Evolutionary conservation across 169 alveolate species (phyloP).

Genomic region (Cryptosporidium parvum): DNA sequence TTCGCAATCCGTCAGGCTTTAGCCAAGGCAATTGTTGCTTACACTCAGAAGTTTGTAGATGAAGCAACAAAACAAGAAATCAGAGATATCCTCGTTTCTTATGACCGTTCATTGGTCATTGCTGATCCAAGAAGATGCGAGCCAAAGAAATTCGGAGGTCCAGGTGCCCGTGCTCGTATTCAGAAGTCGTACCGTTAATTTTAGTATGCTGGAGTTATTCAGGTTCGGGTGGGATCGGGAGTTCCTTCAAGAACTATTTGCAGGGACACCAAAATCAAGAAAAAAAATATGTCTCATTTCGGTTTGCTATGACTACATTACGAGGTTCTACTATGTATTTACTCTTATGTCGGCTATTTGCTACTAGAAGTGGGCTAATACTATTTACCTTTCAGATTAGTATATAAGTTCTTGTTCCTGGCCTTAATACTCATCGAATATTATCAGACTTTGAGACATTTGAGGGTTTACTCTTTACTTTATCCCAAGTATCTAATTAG

Average conservation of each 20-base stretch:
- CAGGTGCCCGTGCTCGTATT: conserved; percentile 98
- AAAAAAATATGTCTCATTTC: background rate
- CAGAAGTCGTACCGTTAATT: conserved; percentile 98
- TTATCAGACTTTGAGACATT: background rate
- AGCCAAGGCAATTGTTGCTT: conserved; percentile 98
- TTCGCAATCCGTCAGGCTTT: conserved; percentile 98
- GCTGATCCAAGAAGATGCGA: conserved; percentile 99
- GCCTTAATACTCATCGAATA: background rate
- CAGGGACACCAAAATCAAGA: background rate
- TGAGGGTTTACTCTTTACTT: background rate
- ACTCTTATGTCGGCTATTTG: background rate
- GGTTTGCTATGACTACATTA: background rate
- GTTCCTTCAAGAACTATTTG: background rate
- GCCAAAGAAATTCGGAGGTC: conserved; percentile 99
- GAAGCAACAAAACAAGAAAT: conserved; percentile 94
- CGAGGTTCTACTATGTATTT: background rate
- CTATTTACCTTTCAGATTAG: background rate
- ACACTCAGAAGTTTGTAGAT: conserved; percentile 95
- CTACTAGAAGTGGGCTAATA: conserved; percentile 7
- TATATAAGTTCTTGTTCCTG: background rate
- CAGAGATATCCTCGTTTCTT: conserved; percentile 94
- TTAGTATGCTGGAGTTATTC: background rate
- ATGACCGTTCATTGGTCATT: conserved; percentile 98
- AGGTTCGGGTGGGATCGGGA: background rate
- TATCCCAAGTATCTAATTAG: conserved; percentile 23